Evolutionary conservation across 179 eudicot genomes (phyloP).

Genomic region (Gypsophila paniculata): DNA sequence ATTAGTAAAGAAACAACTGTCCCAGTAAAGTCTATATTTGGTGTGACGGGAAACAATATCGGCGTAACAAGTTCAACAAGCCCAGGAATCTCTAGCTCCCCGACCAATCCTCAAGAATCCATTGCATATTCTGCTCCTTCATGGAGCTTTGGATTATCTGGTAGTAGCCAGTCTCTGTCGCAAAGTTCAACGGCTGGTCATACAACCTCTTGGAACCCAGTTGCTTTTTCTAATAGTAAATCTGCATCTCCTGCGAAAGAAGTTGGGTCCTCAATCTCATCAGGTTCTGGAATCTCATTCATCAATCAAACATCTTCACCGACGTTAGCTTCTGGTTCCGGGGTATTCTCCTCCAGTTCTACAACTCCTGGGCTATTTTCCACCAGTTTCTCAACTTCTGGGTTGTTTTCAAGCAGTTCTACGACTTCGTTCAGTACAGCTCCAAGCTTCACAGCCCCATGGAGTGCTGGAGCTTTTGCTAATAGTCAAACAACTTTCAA

Average conservation of each 20-base stretch:
- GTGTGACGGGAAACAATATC: constrained; percentile 34
- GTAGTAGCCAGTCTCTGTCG: constrained; percentile 28
- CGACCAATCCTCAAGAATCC: constrained; percentile 12
- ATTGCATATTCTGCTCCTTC: constrained; percentile 29
- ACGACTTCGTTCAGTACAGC: constrained; percentile 16
- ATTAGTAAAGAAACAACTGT: constrained; percentile 35
- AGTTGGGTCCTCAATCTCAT: constrained; percentile 27
- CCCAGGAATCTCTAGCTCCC: constrained; percentile 31
- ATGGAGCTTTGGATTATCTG: constrained; percentile 34
- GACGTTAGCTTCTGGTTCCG: constrained; percentile 22
- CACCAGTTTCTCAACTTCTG: constrained; percentile 26
- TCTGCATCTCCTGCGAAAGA: constrained; percentile 22
- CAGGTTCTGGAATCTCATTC: constrained; percentile 26
- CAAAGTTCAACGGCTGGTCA: constrained; percentile 29
- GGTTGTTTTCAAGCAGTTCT: constrained; percentile 31
- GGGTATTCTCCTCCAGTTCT: constrained; percentile 31
- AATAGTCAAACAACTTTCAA: constrained; percentile 41
- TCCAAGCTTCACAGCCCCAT: constrained; percentile 27
- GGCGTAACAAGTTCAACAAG: constrained; percentile 34
- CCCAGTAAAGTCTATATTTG: constrained; percentile 32
- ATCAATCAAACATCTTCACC: constrained; percentile 25
- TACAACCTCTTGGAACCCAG: constrained; percentile 30
- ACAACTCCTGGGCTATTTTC: constrained; percentile 28
- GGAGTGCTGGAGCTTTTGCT: constrained; percentile 36
- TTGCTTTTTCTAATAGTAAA: constrained; percentile 24